A percentile compares a stretch with the other conserved stretches of the same genome.
These are phyloP conservation scores for Pythium vanterpoolii DNA, from an alignment of 352 stramenopile species.

Conservation along the genomic window DNA sequence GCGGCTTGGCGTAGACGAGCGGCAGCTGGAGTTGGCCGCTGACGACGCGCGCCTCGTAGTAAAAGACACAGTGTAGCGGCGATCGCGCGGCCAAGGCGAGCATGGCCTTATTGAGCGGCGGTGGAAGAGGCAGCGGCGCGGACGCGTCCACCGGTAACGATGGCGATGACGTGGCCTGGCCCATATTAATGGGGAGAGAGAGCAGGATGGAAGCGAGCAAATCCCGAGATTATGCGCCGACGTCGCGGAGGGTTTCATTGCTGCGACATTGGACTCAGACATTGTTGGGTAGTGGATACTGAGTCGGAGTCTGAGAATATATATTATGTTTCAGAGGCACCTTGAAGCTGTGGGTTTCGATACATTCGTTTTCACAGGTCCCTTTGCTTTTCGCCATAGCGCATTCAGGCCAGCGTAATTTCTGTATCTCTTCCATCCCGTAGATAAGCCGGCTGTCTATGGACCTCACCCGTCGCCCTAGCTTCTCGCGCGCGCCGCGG, in stretches of 20 bases:
- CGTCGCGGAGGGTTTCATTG: background rate
- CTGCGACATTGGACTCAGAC: conserved; percentile 16
- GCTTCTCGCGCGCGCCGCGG: conserved; percentile 32
- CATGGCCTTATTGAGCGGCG: conserved; percentile 15
- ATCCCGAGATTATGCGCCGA: background rate
- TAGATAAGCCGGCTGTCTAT: background rate
- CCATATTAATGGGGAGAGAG: conserved; percentile 7
- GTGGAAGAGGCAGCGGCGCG: background rate
- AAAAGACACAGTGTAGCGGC: conserved; percentile 69
- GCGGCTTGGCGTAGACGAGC: conserved; percentile 56
- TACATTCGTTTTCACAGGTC: conserved; percentile 23
- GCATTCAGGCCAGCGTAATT: conserved; percentile 13
- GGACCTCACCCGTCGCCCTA: conserved; percentile 12
- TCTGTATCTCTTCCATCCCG: background rate
- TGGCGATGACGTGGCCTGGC: conserved; percentile 12
- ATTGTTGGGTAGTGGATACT: conserved; percentile 1
- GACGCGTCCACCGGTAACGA: conserved; percentile 4
- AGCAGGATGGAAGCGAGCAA: background rate
- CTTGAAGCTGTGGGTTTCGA: conserved; percentile 32
- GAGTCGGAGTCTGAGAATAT: conserved; percentile 18
- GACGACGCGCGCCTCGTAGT: conserved; percentile 53
- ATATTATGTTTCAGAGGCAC: conserved; percentile 14
- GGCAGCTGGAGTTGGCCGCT: conserved; percentile 55
- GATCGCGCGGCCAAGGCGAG: conserved; percentile 29
- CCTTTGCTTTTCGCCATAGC: background rate